Base-by-base conservation (phyloP, 129 eudicot species). In the Mikania micrantha region DNA sequence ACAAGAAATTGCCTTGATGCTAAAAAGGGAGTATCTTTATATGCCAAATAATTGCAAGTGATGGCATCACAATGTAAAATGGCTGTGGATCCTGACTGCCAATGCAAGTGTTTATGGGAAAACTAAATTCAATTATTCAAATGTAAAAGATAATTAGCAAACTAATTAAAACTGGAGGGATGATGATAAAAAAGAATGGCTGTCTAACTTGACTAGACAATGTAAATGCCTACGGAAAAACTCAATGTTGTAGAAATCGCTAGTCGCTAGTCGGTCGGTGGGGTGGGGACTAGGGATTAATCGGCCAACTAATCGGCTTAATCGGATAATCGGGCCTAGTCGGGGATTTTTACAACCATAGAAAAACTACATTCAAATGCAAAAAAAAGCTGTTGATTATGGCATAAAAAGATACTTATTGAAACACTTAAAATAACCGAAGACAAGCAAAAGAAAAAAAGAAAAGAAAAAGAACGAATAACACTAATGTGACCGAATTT, bases 1-100 rank as follows among this genome's bases (percentile, higher is more conserved):
- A 63, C 69, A 22, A 20, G 36, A 63, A 63, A 40, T 39, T 63
- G 52, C 39, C 50, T 63, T 63, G 38, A 22, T 40, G 35, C 9
- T 38, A 21, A 63, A 20, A 63, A 8, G 41, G 25, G 44, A 29
- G 31, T n/a, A 38, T 19, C 41, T 44, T 36, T 38, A 22, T 22
- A 62, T 9, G 5, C 20, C 2, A 52, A 6, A 9, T 56, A 56
- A 56, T 56, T 56, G 12, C 4, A 9, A 24, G 7, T 24, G 60
- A 32, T 9, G 34, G 16, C 34, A 39, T 13, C 3, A 64, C 20
- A 11, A 49, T 49, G 36, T 3, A 39, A 39, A 15, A 64, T 64
- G 52, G 8, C 52, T 53, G 17, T 49, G 60, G 24, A 53, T 13
- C 69, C 69, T 24, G 38, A 40, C 22, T 25, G 42, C 29, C 45